phyloP scores from a whole-genome alignment of 148 eudicot species.

The Salicornia ramosissima region DNA sequence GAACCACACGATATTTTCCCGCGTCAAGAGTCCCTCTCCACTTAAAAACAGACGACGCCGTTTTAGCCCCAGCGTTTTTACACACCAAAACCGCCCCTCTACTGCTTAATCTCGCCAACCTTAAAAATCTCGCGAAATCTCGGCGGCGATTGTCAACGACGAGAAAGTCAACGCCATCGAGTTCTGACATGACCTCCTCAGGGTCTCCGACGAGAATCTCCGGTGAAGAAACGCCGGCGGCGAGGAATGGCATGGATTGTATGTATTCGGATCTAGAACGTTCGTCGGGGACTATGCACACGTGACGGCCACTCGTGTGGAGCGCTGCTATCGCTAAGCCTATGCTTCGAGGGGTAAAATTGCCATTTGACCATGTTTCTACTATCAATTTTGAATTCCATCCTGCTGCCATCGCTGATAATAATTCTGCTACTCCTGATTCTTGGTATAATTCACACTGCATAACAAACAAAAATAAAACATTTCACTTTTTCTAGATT shows the following conservation, averaged over 20 bases:
- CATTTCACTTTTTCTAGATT: too few relatives aligned
- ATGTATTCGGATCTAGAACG: slow-evolving; percentile 41
- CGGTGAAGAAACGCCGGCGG: slow-evolving; percentile 28
- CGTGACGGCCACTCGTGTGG: slow-evolving; percentile 64
- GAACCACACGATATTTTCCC: slow-evolving; percentile 45
- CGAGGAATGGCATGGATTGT: slow-evolving; percentile 28
- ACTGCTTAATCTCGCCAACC: slow-evolving; percentile 49
- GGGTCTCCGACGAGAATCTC: slow-evolving; percentile 56
- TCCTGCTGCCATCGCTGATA: slow-evolving; percentile 97
- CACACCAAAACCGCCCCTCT: slow-evolving; percentile 80
- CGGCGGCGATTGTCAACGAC: slow-evolving; percentile 48
- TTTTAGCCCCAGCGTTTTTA: slow-evolving; percentile 52
- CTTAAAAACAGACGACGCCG: slow-evolving; percentile 38
- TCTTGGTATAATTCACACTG: slow-evolving; percentile 55
- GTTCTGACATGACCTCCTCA: slow-evolving; percentile 44
- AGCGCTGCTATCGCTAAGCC: slow-evolving; percentile 63
- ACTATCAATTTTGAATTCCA: slow-evolving; percentile 78
- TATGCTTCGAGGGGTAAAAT: slow-evolving; percentile 42
- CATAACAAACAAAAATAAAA: not conserved
- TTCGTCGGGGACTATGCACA: slow-evolving; percentile 76
- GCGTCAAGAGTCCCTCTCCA: slow-evolving; percentile 55
- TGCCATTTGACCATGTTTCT: slow-evolving; percentile 62
- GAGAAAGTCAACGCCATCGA: slow-evolving; percentile 59
- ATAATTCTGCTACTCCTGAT: slow-evolving; percentile 77
- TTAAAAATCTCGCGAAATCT: slow-evolving; percentile 41